Evolutionary conservation across 306 rosid species (phyloP).

Genomic region (Quercus bicolor): DNA sequence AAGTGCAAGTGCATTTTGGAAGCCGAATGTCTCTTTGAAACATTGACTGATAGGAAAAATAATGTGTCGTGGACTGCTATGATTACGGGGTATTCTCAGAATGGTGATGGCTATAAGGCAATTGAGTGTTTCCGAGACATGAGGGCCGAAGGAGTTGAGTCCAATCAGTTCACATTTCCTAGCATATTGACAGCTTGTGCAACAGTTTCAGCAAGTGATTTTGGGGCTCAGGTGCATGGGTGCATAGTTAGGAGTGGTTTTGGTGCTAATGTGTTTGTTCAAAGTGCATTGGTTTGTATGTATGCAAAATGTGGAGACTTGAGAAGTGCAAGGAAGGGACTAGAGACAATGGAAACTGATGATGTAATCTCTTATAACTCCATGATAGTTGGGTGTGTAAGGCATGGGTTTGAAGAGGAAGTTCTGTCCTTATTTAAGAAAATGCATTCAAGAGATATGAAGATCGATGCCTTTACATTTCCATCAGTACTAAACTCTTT

Average conservation of each 20-base stretch:
- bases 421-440: constrained; percentile 59
- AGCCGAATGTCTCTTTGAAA: constrained; percentile 60
- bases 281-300: constrained; percentile 82
- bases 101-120: constrained; percentile 61
- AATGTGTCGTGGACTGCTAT: constrained; percentile 79
- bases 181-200: constrained; percentile 78
- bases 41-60: constrained; percentile 45
- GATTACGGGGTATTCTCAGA: constrained; percentile 90
- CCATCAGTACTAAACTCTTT: constrained; percentile 77
- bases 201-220: constrained; percentile 44
- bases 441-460: constrained; percentile 67
- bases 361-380: constrained; percentile 86
- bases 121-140: constrained; percentile 58
- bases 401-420: constrained; percentile 57
- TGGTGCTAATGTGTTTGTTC: constrained; percentile 66
- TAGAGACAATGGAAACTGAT: constrained; percentile 62
- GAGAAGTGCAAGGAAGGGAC: constrained; percentile 40
- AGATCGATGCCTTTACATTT: constrained; percentile 69
- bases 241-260: constrained; percentile 65
- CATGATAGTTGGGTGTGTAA: constrained; percentile 79
- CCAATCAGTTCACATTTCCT: constrained; percentile 81
- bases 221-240: constrained; percentile 76
- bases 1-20: constrained; percentile 64
- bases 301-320: constrained; percentile 78
- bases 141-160: constrained; percentile 48